Conservation (phyloP, 257 asterid genomes). For the Solanum microdontum region DNA sequence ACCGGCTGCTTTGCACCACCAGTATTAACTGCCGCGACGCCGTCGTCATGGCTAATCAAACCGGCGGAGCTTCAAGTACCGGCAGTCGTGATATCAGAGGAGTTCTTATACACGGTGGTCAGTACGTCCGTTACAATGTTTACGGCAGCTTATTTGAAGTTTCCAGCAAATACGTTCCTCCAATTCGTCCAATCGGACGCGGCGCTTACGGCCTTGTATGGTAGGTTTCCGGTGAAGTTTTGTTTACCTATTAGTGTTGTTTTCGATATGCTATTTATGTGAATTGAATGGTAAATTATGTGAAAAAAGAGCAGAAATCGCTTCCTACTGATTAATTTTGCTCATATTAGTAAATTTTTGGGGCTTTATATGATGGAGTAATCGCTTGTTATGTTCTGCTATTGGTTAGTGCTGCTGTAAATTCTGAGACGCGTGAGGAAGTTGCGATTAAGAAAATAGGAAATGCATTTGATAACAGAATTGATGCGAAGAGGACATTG, state of each 20-base stretch:
- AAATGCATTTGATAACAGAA: constrained; percentile 59
- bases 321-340: neutral
- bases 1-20: neutral
- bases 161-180: constrained; percentile 60
- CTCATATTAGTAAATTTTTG: neutral
- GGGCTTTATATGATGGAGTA: neutral
- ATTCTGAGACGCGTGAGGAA: constrained; percentile 63
- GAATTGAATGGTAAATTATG: neutral
- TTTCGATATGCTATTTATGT: neutral
- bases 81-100: constrained; percentile 21
- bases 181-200: constrained; percentile 81
- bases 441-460: constrained; percentile 83
- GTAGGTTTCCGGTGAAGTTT: constrained; percentile 12
- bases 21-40: neutral
- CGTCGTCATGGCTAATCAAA: constrained; percentile 27
- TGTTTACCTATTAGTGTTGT: neutral
- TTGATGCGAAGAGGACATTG: constrained; percentile 80
- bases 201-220: constrained; percentile 93
- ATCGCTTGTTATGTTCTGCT: neutral
- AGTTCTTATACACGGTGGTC: constrained; percentile 52
- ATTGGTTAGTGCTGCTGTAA: constrained; percentile 55
- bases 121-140: constrained; percentile 59
- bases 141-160: constrained; percentile 71
- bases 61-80: constrained; percentile 18
- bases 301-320: neutral